Conservation (phyloP, 2,329 filamentous ascomycete genomes). For the Colletotrichum abscissum region DNA sequence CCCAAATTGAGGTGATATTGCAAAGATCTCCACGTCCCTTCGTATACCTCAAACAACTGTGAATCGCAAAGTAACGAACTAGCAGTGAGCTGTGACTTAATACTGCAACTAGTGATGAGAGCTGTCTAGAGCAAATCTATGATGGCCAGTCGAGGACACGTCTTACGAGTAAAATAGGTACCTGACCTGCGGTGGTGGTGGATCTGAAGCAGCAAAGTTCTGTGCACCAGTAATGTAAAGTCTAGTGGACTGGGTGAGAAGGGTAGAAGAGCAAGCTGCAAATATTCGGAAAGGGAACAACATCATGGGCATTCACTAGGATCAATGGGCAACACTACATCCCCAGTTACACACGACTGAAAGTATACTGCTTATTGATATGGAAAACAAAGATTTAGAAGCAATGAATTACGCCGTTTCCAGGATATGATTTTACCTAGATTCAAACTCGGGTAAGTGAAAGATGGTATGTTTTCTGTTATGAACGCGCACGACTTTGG, state of each 20-base stretch:
- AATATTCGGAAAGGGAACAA: no score
- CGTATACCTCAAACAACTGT: background rate
- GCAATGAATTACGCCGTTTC: background rate
- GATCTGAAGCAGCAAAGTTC: no score
- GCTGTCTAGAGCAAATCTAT: no score
- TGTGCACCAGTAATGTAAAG: no score
- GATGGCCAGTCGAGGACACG: no score
- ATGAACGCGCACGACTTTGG: conserved; percentile 2
- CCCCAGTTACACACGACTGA: background rate
- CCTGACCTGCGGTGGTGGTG: no score
- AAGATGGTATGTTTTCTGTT: background rate
- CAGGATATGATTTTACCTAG: background rate
- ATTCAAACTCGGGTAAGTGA: background rate
- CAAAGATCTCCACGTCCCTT: background rate
- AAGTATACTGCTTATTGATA: background rate
- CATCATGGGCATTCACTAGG: background rate
- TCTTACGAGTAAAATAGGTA: no score
- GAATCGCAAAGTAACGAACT: no score
- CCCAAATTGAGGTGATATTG: background rate
- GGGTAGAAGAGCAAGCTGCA: no score
- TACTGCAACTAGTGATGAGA: no score
- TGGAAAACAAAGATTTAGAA: background rate
- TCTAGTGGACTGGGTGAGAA: no score
- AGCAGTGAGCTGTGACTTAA: no score
- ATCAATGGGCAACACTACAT: background rate